phyloP scores from a whole-genome alignment of 2,329 filamentous ascomycete genomes.

The Sporothrix luriei region DNA sequence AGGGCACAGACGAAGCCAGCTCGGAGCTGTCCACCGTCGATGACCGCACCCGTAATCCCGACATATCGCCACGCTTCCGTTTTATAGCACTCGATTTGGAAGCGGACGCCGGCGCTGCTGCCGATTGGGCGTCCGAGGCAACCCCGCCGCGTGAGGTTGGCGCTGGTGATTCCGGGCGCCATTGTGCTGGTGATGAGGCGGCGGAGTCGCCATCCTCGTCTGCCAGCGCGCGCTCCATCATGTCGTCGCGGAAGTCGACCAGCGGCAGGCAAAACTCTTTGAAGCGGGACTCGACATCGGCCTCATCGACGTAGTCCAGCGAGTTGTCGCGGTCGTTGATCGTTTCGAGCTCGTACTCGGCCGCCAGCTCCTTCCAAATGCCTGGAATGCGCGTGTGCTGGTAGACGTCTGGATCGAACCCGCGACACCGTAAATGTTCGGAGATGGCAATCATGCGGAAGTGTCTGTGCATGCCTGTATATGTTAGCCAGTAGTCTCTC shows the following conservation, averaged over 20 bases:
- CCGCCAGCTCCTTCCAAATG: conserved; percentile 85
- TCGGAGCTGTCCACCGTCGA: conserved; percentile 36
- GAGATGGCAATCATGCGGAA: conserved; percentile 88
- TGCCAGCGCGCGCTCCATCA: conserved; percentile 34
- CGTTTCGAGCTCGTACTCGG: conserved; percentile 83
- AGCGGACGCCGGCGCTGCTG: conserved; percentile 12
- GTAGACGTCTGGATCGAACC: conserved; percentile 69
- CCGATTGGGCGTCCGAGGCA: not conserved
- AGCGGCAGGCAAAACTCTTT: conserved; percentile 37
- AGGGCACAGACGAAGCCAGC: conserved; percentile 31
- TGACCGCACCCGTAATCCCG: conserved; percentile 33
- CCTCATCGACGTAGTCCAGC: conserved; percentile 35
- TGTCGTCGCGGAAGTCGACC: conserved; percentile 36
- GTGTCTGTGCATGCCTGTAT: conserved; percentile 83
- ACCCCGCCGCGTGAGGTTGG: conserved; percentile 6
- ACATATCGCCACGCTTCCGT: conserved; percentile 36
- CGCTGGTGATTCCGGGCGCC: conserved; percentile 35
- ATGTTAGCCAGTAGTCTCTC: conserved; percentile 24
- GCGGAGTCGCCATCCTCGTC: conserved; percentile 29
- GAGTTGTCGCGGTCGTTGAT: conserved; percentile 62
- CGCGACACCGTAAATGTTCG: conserved; percentile 76
- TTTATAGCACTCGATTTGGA: conserved; percentile 28
- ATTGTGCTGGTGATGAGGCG: conserved; percentile 36
- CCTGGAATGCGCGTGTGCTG: conserved; percentile 85
- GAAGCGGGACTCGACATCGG: conserved; percentile 33